Evolutionary conservation across 371 early-diverging fungal species (phyloP).

Genomic region (Apophysomyces trapeziformis): DNA sequence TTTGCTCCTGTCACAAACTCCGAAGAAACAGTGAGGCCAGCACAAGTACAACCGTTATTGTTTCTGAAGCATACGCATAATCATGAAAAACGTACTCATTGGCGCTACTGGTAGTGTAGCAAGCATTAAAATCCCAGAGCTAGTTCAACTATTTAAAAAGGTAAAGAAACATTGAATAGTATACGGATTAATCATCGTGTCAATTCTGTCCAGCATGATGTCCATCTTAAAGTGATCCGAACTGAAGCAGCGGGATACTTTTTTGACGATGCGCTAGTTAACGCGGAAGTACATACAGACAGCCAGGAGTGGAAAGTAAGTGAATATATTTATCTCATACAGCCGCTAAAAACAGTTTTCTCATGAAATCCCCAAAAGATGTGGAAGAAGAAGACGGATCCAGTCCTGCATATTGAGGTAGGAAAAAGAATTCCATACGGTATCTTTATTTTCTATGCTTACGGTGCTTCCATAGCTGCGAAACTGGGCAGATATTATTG

Average conservation of each 20-base stretch:
- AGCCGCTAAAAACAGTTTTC: not conserved
- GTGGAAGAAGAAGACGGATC: slow-evolving; percentile 86
- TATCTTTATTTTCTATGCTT: not conserved
- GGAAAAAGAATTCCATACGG: not conserved
- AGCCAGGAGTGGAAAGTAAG: slow-evolving; percentile 87
- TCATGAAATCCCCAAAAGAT: slow-evolving; percentile 36
- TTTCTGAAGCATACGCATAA: not conserved
- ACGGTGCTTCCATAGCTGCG: slow-evolving; percentile 61
- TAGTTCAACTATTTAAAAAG: slow-evolving; percentile 58
- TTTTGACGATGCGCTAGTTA: slow-evolving; percentile 60
- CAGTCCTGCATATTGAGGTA: slow-evolving; percentile 95
- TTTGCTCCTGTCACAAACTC: too few relatives aligned
- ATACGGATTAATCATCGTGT: slow-evolving; percentile 18
- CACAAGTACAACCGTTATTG: too few relatives aligned
- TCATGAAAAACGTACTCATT: slow-evolving; percentile 67
- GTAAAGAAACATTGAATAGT: slow-evolving; percentile 28
- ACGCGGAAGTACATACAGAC: slow-evolving; percentile 71
- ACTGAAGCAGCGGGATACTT: slow-evolving; percentile 85
- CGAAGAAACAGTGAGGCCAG: too few relatives aligned
- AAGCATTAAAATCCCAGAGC: slow-evolving; percentile 81
- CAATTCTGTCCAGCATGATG: slow-evolving; percentile 29
- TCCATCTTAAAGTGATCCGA: slow-evolving; percentile 74
- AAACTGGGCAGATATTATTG: slow-evolving; percentile 93
- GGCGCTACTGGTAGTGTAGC: slow-evolving; percentile 93
- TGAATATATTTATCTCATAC: not conserved